Base-by-base conservation (phyloP, 139 green algal genomes). In the Chlamydomonas urium region DNA sequence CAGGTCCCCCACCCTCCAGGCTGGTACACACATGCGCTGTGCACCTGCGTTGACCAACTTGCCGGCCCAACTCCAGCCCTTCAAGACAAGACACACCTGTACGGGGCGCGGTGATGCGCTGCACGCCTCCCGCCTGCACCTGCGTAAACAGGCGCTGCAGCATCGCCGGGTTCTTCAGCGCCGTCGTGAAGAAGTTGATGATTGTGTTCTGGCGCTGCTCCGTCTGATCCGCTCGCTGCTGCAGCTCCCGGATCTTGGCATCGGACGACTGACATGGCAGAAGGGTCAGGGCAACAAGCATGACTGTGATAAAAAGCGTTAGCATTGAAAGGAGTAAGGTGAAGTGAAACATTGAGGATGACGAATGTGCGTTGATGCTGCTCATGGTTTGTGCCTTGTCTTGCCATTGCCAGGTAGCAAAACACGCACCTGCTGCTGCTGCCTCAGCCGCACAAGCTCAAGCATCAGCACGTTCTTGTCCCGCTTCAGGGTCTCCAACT, bases 401-500 rank as follows among this genome's bases (percentile, higher is more conserved):
- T n/a, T n/a, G n/a, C n/a, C n/a, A n/a, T n/a, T n/a, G n/a, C n/a
- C n/a, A n/a, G n/a, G n/a, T n/a, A 45, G 63, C 34, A 69, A 48
- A 33, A 1, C 19, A 36, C 61, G 0, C 36, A 50, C 36, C 60
- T 77, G 42, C 74, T 92, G 87, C 69, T 86, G 69, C 79, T 96
- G 89, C 36, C 79, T 96, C 88, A 96, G 56, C 1, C 90, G 81
- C 26, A 96, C 86, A 4, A 97, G 83, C 84, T 97, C 92, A 70
- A 92, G 65, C 86, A 95, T 91, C 19, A 97, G 77, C 50, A 95
- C 68, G 33, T 88, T 91, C 62, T 94, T 96, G 74, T 97, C 92
- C 1, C 92, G 80, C 75, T 96, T 96, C 21, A 97, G 74, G 14
- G 68, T 45, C 47, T 94, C 89, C 68, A 97, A 82, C 58, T 97